Conservation (phyloP, 2,329 filamentous ascomycete species). For the Diaporthe sp. region DNA sequence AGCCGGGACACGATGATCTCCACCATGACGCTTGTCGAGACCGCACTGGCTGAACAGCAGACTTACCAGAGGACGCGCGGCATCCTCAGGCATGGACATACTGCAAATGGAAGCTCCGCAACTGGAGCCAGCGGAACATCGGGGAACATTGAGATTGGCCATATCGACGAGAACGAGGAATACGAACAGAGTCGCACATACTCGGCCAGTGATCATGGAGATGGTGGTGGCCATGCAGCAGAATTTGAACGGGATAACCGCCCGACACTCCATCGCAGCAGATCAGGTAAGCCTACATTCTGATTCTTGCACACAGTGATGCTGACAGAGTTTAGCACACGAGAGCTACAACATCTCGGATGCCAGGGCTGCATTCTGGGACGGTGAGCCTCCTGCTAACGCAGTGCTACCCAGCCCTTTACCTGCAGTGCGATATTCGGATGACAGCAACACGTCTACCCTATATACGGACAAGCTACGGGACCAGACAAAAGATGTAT, state of each 20-base stretch:
- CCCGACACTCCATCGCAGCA: not conserved
- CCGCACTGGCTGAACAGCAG: conserved; percentile 32
- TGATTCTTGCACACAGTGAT: not conserved
- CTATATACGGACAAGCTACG: not conserved
- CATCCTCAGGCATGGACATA: not conserved
- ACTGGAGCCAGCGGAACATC: conserved; percentile 19
- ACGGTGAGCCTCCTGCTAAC: not conserved
- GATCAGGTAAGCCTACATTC: conserved; percentile 7
- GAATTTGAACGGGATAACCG: not conserved
- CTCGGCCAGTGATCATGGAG: conserved; percentile 22
- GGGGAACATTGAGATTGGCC: conserved; percentile 27
- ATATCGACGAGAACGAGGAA: conserved; percentile 23
- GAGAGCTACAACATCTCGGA: conserved; percentile 3
- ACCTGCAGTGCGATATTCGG: conserved; percentile 14
- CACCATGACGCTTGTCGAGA: conserved; percentile 30
- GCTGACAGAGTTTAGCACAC: conserved; percentile 11
- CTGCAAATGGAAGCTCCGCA: conserved; percentile 3
- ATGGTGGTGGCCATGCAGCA: not conserved
- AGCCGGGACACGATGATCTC: conserved; percentile 23
- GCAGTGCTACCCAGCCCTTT: not conserved
- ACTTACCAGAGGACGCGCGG: conserved; percentile 2
- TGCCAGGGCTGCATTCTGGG: conserved; percentile 11
- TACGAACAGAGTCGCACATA: not conserved
- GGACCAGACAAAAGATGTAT: conserved; percentile 10
- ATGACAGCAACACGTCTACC: conserved; percentile 23